A percentile compares a stretch with the other conserved stretches of the same genome.
Conservation (phyloP, 257 asterid genomes). For the Nicotiana sylvestris region DNA sequence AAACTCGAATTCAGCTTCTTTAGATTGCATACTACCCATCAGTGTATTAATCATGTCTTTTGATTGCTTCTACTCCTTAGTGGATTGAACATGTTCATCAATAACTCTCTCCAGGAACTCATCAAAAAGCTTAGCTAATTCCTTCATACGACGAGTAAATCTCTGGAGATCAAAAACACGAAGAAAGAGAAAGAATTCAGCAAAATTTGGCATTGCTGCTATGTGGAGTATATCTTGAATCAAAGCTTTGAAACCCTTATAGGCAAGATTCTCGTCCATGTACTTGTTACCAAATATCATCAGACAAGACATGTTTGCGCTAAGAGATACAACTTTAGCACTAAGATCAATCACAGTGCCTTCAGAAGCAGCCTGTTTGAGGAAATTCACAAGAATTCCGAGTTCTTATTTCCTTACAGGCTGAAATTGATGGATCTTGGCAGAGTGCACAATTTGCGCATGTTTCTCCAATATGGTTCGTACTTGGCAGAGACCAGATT, state of each 20-base stretch:
- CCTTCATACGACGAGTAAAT: neutral
- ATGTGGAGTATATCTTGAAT: neutral
- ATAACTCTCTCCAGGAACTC: constrained; percentile 10
- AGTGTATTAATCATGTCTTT: constrained; percentile 8
- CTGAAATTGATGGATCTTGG: constrained; percentile 7
- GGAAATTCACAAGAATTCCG: neutral
- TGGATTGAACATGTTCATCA: constrained; percentile 8
- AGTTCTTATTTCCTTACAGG: neutral
- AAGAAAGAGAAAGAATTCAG: neutral
- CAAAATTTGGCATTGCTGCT: neutral
- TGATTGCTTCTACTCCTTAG: neutral
- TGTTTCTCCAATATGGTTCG: constrained; percentile 23
- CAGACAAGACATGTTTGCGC: neutral
- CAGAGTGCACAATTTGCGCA: constrained; percentile 20
- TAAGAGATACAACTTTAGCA: neutral
- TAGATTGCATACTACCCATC: constrained; percentile 10
- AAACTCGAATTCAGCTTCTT: constrained; percentile 3
- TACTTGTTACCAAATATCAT: neutral
- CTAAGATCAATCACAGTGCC: neutral
- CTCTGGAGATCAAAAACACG: constrained; percentile 21
- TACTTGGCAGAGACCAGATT: constrained; percentile 3
- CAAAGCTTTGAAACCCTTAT: neutral
- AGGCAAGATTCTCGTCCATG: neutral
- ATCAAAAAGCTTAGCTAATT: constrained; percentile 14
- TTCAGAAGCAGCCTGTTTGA: neutral